These are phyloP conservation scores for Trichoderma citrinoviride DNA, from an alignment of 2,329 filamentous ascomycete genomes.

Conservation along the genomic window DNA sequence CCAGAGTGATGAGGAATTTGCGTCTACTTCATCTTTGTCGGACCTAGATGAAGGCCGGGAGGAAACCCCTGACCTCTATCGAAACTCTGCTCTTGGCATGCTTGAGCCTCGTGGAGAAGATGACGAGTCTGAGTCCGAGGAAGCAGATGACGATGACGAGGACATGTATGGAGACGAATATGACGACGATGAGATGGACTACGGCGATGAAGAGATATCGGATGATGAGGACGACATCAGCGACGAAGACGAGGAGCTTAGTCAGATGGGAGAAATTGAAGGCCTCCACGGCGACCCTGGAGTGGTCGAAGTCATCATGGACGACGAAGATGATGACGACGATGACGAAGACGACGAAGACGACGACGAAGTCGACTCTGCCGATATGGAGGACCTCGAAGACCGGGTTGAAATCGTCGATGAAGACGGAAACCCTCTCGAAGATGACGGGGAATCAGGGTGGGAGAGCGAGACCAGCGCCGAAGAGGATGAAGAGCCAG, in stretches of 20 bases:
- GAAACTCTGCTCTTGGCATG: conserved; percentile 93
- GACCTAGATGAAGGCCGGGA: conserved; percentile 83
- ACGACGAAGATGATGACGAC: conserved; percentile 63
- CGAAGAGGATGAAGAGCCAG: conserved; percentile 54
- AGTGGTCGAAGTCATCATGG: conserved; percentile 76
- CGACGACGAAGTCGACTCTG: conserved; percentile 45
- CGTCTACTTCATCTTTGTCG: conserved; percentile 82
- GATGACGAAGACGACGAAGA: conserved; percentile 59
- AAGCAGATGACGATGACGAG: conserved; percentile 71
- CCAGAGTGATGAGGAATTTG: conserved; percentile 79
- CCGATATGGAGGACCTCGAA: conserved; percentile 52
- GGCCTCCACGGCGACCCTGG: conserved; percentile 62
- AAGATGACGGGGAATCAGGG: conserved; percentile 58
- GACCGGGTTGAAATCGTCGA: conserved; percentile 59
- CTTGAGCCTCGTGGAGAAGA: conserved; percentile 80
- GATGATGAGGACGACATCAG: conserved; percentile 86
- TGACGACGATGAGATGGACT: conserved; percentile 91
- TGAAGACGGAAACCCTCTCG: conserved; percentile 58
- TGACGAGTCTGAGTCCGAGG: conserved; percentile 75
- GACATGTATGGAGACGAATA: conserved; percentile 93
- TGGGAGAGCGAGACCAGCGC: conserved; percentile 61
- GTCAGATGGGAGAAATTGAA: conserved; percentile 83
- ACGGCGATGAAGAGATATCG: conserved; percentile 74
- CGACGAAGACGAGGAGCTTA: conserved; percentile 81
- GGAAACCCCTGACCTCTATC: conserved; percentile 94